A percentile compares a stretch with the other conserved stretches of the same genome.
phyloP scores from a whole-genome alignment of 352 stramenopile genomes.

The Phytophthora hybrid region DNA sequence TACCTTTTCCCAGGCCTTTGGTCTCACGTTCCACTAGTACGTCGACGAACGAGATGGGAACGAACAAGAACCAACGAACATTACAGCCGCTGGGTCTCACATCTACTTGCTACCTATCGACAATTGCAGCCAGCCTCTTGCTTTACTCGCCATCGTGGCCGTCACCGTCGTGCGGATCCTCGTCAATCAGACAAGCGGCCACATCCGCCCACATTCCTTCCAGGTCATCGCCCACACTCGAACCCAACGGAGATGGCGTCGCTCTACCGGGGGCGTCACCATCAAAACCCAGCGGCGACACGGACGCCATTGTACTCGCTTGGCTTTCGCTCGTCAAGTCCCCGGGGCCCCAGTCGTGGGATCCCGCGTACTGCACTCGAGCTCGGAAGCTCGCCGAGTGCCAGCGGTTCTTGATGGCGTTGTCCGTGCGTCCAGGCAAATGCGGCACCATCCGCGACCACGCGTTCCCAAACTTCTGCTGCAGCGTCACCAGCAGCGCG shows the following conservation, averaged over 20 bases:
- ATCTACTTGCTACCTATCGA: background rate
- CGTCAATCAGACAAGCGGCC: slow-evolving; percentile 1
- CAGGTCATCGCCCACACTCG: background rate
- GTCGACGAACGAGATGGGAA: background rate
- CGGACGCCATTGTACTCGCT: background rate
- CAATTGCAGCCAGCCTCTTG: too few species aligned
- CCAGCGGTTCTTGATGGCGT: slow-evolving; percentile 67
- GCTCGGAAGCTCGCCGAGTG: slow-evolving; percentile 27
- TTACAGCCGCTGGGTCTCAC: background rate
- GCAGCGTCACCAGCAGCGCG: slow-evolving; percentile 36
- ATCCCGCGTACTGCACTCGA: background rate
- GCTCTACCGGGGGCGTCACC: background rate
- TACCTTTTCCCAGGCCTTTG: background rate
- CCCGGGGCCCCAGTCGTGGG: background rate
- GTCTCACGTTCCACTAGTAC: background rate
- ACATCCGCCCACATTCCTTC: slow-evolving; percentile 3
- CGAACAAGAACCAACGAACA: background rate
- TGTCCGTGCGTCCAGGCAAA: slow-evolving; percentile 61
- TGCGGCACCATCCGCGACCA: slow-evolving; percentile 59
- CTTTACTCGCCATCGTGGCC: background rate
- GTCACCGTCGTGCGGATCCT: background rate
- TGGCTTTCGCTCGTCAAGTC: background rate
- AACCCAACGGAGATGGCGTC: background rate
- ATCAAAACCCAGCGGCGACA: background rate
- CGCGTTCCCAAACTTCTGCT: slow-evolving; percentile 47